These are phyloP conservation scores for Suillus cothurnatus DNA, from an alignment of 768 basidiomycete species.

Conservation along the genomic window DNA sequence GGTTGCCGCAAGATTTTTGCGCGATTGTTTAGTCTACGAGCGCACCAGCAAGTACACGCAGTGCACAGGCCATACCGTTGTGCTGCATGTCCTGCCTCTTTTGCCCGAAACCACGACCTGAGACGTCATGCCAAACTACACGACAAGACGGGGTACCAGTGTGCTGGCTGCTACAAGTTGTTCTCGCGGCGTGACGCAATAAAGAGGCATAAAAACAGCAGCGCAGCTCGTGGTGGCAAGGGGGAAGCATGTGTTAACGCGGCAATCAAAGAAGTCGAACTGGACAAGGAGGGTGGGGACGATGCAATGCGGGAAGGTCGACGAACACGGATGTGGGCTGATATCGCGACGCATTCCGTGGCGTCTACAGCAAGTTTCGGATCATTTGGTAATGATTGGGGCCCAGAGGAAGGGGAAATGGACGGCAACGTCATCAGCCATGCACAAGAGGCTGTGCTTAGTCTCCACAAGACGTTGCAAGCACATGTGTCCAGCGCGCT, in stretches of 20 bases:
- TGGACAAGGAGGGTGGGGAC: conserved; percentile 40
- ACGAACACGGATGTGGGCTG: conserved; percentile 64
- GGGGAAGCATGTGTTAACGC: conserved; percentile 56
- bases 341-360: conserved; percentile 46
- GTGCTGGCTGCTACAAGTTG: conserved; percentile 70
- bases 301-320: conserved; percentile 54
- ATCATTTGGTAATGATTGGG: conserved; percentile 25
- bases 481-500: conserved; percentile 58
- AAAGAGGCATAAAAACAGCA: conserved; percentile 72
- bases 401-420: conserved; percentile 65
- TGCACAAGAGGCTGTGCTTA: conserved; percentile 54
- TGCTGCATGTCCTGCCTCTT: conserved; percentile 67
- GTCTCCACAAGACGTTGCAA: conserved; percentile 58
- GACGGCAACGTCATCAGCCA: conserved; percentile 47
- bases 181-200: conserved; percentile 82
- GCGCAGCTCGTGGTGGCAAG: conserved; percentile 50
- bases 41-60: conserved; percentile 70
- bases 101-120: conserved; percentile 77
- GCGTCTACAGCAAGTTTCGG: conserved; percentile 12
- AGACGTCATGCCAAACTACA: conserved; percentile 78
- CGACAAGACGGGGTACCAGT: conserved; percentile 73
- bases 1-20: conserved; percentile 71
- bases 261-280: conserved; percentile 63
- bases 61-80: conserved; percentile 69
- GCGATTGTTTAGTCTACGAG: conserved; percentile 67